A percentile compares a stretch with the other conserved stretches of the same genome.
Conservation (phyloP, 768 basidiomycete genomes). For the Boletus subcaerulescens region DNA sequence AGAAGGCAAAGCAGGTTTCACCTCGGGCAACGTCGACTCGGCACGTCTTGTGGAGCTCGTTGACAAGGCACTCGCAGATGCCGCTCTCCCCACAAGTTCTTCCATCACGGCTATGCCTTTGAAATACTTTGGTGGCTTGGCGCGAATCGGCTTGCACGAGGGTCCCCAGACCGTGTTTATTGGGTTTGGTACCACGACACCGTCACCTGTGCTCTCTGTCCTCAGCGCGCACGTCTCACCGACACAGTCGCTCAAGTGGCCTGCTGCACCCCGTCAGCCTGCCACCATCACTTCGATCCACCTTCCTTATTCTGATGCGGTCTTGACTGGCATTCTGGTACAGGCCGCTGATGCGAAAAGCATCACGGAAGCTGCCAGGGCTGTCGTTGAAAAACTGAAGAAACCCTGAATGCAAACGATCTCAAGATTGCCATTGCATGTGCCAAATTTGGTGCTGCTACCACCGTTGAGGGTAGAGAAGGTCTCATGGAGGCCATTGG, state of each 20-base stretch:
- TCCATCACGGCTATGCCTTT: constrained; percentile 27
- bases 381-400: constrained; percentile 66
- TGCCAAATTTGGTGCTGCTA: constrained; percentile 83
- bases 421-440: constrained; percentile 80
- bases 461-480: constrained; percentile 62
- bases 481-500: constrained; percentile 63
- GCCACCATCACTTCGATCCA: constrained; percentile 71
- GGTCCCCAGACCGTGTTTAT: constrained; percentile 78
- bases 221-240: constrained; percentile 81
- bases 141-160: constrained; percentile 62
- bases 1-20: constrained; percentile 61
- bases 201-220: constrained; percentile 70
- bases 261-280: constrained; percentile 52
- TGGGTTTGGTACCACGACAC: constrained; percentile 75
- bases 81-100: constrained; percentile 35
- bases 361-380: constrained; percentile 68
- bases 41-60: constrained; percentile 68
- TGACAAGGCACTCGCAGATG: constrained; percentile 55
- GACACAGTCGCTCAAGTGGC: constrained; percentile 82
- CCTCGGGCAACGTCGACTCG: constrained; percentile 73
- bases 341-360: constrained; percentile 61
- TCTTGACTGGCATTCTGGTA: constrained; percentile 80
- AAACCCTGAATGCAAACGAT: constrained; percentile 56
- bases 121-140: constrained; percentile 83
- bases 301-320: constrained; percentile 89